Evolutionary conservation across 108 stramenopile genomes (phyloP), one percentile per base, ranked within the genome.

Genomic region (Conticribra weissflogii): DNA sequence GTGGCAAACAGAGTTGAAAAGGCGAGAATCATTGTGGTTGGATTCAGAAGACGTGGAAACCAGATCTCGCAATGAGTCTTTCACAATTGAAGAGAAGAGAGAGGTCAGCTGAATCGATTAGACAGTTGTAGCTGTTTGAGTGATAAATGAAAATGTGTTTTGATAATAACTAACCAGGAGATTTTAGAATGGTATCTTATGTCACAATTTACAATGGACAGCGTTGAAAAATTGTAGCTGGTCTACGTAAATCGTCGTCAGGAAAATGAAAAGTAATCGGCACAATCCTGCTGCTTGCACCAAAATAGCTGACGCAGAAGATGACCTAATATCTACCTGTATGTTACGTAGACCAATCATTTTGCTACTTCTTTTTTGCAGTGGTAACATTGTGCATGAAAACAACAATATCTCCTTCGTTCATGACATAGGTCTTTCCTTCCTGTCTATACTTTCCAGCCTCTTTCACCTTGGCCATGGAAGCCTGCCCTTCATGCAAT

Each of bases 391-490:
- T 95, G 81, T 92, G 91, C 91, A 92, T 92, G 70, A 95, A 95
- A 9, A 92, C 89, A 33, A 83, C 85, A 82, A 95, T 95, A 64
- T 95, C 94, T 31, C 94, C 94, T 53, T 95, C 94, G 50, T 91
- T 83, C 96, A 96, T 89, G 25, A 93, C 88, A 76, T 99, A 99
- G 24, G 70, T 72, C 74, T 97, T 97, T 33, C 99, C 99, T 83
- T 99, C 98, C 66, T 97, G 96, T 56, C 98, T 74, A 54, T 97
- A 95, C 82, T 98, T 98, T 67, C 99, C 99, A 29, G 95, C 97
- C 66, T 97, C 95, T 84, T 99, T 98, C n/a, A 98, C 84, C 60
- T 92, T 91, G 8, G 97, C 97, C 96, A 96, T 96, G 76, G 92
- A 89, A 5, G 91, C 79, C 57, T 93, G 84, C 47, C 96, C 97